Evolutionary conservation across 2,329 filamentous ascomycete species (phyloP).

Genomic region (Raffaelea albimanens): DNA sequence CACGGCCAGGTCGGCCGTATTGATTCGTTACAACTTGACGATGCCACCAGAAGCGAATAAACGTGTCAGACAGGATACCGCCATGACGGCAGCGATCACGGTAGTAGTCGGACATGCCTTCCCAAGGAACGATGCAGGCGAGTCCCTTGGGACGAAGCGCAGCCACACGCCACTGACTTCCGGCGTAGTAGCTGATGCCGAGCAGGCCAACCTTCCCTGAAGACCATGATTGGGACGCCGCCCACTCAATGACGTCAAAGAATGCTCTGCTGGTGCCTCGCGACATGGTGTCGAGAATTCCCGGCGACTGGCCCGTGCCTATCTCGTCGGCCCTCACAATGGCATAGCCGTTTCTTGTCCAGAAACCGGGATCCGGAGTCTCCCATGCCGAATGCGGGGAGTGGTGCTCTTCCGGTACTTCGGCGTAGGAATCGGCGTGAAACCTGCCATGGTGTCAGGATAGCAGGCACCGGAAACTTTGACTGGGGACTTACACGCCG

Average conservation of each 20-base stretch:
- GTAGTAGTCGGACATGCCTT: constrained; percentile 46
- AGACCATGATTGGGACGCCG: constrained; percentile 35
- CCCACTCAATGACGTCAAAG: constrained; percentile 40
- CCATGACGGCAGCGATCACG: constrained; percentile 51
- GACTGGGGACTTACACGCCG: constrained; percentile 16
- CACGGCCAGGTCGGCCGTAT: constrained; percentile 42
- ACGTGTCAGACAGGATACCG: constrained; percentile 48
- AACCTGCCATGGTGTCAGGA: constrained; percentile 19
- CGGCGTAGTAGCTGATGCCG: constrained; percentile 39
- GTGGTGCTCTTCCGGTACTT: constrained; percentile 44
- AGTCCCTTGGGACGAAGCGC: constrained; percentile 35
- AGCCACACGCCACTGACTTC: constrained; percentile 37
- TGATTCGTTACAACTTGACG: constrained; percentile 58
- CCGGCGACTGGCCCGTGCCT: constrained; percentile 36
- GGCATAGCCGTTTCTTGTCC: constrained; percentile 44
- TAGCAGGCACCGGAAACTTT: neutral
- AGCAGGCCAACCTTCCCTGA: constrained; percentile 37
- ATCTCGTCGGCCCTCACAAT: constrained; percentile 44
- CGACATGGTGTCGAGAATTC: constrained; percentile 39
- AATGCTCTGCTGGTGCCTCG: constrained; percentile 36
- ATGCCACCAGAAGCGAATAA: constrained; percentile 59
- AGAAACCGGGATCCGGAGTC: constrained; percentile 47
- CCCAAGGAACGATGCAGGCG: constrained; percentile 39
- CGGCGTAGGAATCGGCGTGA: constrained; percentile 28
- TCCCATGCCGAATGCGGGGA: constrained; percentile 49